Evolutionary conservation across 2,329 filamentous ascomycete genomes (phyloP).

Genomic region (Tricladium varicosporioides): DNA sequence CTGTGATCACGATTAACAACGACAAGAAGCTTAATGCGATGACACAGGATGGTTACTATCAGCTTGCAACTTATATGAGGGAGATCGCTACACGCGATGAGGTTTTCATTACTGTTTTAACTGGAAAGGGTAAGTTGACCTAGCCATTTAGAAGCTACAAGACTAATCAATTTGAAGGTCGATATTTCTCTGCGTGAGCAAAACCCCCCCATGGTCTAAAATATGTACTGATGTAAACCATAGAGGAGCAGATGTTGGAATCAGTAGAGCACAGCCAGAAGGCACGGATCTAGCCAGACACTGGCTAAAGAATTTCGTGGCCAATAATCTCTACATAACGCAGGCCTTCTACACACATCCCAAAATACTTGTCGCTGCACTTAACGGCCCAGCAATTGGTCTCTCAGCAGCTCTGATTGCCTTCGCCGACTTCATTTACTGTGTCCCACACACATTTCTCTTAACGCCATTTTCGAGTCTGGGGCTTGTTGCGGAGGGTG

Average conservation of each 20-base stretch:
- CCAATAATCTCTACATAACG: slow-evolving; percentile 86
- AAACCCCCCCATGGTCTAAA: slow-evolving; percentile 6
- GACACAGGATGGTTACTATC: slow-evolving; percentile 69
- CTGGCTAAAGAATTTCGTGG: slow-evolving; percentile 70
- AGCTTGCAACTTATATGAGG: slow-evolving; percentile 68
- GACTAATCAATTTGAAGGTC: slow-evolving; percentile 29
- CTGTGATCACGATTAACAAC: slow-evolving; percentile 84
- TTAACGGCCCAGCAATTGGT: slow-evolving; percentile 90
- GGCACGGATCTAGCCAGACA: slow-evolving; percentile 43
- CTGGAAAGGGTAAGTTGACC: slow-evolving; percentile 64
- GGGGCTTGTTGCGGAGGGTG: slow-evolving; percentile 87
- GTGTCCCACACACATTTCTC: slow-evolving; percentile 75
- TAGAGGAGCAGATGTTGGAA: slow-evolving; percentile 77
- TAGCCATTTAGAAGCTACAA: slow-evolving; percentile 35
- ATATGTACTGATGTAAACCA: too few relatives aligned
- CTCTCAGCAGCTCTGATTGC: slow-evolving; percentile 80
- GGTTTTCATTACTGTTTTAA: slow-evolving; percentile 80
- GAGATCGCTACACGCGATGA: slow-evolving; percentile 78
- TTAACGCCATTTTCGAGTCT: slow-evolving; percentile 90
- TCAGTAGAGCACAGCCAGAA: slow-evolving; percentile 44
- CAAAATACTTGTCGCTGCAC: slow-evolving; percentile 86
- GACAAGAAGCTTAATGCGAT: slow-evolving; percentile 87
- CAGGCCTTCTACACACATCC: slow-evolving; percentile 90
- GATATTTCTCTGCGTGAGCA: slow-evolving; percentile 77
- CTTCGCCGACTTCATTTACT: slow-evolving; percentile 92